Conservation (phyloP, 1,284 basidiomycete species). For the Heliocybe sulcata region DNA sequence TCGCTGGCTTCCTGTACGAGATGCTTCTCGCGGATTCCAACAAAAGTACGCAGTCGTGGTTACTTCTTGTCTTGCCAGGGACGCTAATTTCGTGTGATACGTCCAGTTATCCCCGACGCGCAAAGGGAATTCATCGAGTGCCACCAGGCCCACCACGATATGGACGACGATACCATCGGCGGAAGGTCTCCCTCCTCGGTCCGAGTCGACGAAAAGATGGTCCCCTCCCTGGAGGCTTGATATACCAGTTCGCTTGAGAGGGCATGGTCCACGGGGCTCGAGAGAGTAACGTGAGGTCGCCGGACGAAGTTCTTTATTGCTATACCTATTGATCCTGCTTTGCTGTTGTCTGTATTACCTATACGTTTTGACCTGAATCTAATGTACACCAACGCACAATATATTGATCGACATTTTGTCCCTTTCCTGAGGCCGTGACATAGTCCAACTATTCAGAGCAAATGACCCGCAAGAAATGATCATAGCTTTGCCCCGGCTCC, state of each 20-base stretch:
- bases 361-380: no score
- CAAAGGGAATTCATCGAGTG: background rate
- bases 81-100: background rate
- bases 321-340: no score
- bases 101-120: background rate
- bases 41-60: conserved; percentile 24
- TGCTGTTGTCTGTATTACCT: no score
- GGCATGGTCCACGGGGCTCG: no score
- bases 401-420: no score
- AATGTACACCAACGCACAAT: no score
- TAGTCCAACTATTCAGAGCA: background rate
- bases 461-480: background rate
- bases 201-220: background rate
- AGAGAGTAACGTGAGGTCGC: no score
- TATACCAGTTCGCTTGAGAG: no score
- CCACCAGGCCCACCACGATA: background rate
- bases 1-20: conserved; percentile 46
- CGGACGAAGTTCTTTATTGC: no score
- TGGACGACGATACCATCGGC: background rate
- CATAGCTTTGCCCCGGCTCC: conserved; percentile 24
- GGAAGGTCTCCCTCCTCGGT: background rate
- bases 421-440: no score
- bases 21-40: conserved; percentile 46
- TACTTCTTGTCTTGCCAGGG: background rate
- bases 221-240: background rate